A percentile compares a stretch with the other conserved stretches of the same genome.
These are phyloP conservation scores for Orychophragmus violaceus DNA, from an alignment of 345 rosid species.

Conservation along the genomic window DNA sequence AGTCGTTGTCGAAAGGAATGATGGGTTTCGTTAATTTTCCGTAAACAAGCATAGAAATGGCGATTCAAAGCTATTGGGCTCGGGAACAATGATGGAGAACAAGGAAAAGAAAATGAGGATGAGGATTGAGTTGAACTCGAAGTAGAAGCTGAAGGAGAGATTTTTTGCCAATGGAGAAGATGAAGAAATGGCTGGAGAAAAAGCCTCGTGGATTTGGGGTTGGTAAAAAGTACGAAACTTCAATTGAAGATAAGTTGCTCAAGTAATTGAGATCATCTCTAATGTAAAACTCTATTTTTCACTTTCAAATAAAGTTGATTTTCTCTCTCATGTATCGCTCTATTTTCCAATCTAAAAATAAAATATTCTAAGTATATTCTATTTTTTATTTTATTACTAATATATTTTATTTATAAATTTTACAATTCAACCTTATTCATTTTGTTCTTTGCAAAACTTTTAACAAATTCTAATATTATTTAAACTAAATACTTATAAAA, in stretches of 20 bases:
- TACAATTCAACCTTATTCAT: too few relatives aligned
- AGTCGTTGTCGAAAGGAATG: background rate
- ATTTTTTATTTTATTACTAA: too few relatives aligned
- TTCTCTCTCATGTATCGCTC: too few relatives aligned
- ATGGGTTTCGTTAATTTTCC: conserved; percentile 20
- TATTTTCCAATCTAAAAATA: too few relatives aligned
- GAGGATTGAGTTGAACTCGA: conserved; percentile 32
- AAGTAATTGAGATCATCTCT: conserved; percentile 69
- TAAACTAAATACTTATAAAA: too few relatives aligned
- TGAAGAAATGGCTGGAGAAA: conserved; percentile 64
- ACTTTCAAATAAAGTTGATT: too few relatives aligned
- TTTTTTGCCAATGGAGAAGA: conserved; percentile 46
- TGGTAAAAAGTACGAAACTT: conserved; percentile 66
- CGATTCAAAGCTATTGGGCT: background rate
- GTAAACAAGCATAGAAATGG: conserved; percentile 19
- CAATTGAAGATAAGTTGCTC: conserved; percentile 68
- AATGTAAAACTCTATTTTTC: too few relatives aligned
- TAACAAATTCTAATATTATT: too few relatives aligned
- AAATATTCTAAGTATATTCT: too few relatives aligned
- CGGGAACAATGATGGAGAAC: conserved; percentile 14
- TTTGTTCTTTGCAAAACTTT: too few relatives aligned
- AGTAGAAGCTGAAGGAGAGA: conserved; percentile 29
- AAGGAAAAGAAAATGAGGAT: conserved; percentile 10
- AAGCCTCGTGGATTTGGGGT: conserved; percentile 76
- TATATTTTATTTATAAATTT: too few relatives aligned